Evolutionary conservation across 2,329 filamentous ascomycete genomes (phyloP).

Genomic region (Xylaria sp.): DNA sequence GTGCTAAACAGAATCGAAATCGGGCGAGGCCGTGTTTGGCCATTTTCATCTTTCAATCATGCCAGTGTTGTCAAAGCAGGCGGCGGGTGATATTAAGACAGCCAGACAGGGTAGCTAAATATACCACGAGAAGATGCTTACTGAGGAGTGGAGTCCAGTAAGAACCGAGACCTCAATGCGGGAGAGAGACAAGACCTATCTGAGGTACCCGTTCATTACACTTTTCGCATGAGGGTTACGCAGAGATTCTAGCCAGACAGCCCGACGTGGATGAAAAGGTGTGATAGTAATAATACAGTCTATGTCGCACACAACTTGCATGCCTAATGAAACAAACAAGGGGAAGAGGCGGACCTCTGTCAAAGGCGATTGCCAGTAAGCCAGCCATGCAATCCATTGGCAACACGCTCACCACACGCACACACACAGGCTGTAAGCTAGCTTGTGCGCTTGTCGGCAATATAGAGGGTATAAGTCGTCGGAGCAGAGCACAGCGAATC

Average conservation of each 20-base stretch:
- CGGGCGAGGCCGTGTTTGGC: slow-evolving; percentile 19
- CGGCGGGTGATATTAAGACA: slow-evolving; percentile 25
- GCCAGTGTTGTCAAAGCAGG: slow-evolving; percentile 23
- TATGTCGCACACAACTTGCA: slow-evolving; percentile 38
- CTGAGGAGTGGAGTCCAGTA: slow-evolving; percentile 35
- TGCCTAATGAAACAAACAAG: slow-evolving; percentile 33
- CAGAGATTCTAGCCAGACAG: slow-evolving; percentile 32
- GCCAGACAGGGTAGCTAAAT: slow-evolving; percentile 33
- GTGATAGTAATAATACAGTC: slow-evolving; percentile 31
- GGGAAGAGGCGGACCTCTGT: slow-evolving; percentile 17
- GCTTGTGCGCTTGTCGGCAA: slow-evolving; percentile 5
- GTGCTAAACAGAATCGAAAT: slow-evolving; percentile 16
- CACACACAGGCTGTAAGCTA: slow-evolving; percentile 20
- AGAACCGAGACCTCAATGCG: slow-evolving; percentile 25
- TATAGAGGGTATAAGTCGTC: neutral
- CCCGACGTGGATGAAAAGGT: slow-evolving; percentile 28
- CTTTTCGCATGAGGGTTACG: slow-evolving; percentile 38
- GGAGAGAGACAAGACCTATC: slow-evolving; percentile 26
- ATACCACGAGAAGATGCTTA: slow-evolving; percentile 34
- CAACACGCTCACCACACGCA: slow-evolving; percentile 1
- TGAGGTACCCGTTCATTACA: slow-evolving; percentile 30
- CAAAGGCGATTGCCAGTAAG: slow-evolving; percentile 20
- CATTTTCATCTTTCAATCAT: slow-evolving; percentile 20
- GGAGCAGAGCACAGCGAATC: slow-evolving; percentile 24
- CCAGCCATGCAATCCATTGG: slow-evolving; percentile 9